Base-by-base conservation (phyloP, 192 early-diverging fungal genomes). In the Tieghemiomyces parasiticus region DNA sequence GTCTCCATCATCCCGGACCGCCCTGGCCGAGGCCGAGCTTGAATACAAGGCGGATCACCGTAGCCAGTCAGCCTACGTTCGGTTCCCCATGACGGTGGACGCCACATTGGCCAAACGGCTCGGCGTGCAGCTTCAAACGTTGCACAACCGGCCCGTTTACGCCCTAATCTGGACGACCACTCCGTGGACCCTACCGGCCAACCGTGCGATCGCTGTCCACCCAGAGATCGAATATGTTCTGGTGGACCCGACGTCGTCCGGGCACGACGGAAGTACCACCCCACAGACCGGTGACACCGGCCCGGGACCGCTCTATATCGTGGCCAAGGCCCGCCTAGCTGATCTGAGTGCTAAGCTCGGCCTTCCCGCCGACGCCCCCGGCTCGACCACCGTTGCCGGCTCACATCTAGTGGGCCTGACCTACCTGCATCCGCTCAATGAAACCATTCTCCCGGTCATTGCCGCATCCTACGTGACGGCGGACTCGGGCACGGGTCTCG, bases 1-100 rank as follows among this genome's bases (percentile, higher is more conserved):
- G 85, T 90, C 85, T 31, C 87, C 87, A 3, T 90, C 87, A 2
- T 87, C 87, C 46, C 76, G 79, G 58, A 85, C 87, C 14, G 85
- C 87, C 4, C 75, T 90, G 34, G 87, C 87, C 19, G 87, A 90
- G 70, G 78, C 87, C 0, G 87, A 87, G 62, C 68, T 90, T 28
- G 85, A 90, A 62, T 87, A 90, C 60, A 79, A 83, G 22, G 85
- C 85, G 14, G 67, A 83, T n/a, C 85, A 90, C 62, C 65, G 74
- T 34, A 84, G 81, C 63, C 71, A 71, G 32, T 84, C 84, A 2
- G 78, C 82, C 8, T 88, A 86, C 68, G 86, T 85, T n/a, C 77
- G 71, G 8, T 74, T 86, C 58, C 69, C 75, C 20, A 44, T 90
- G 3, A 68, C 65, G 4, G 29, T 34, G 14, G 54, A 16, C 34